Evolutionary conservation across 2,329 filamentous ascomycete genomes (phyloP).

Genomic region (Aureobasidium melanogenum): DNA sequence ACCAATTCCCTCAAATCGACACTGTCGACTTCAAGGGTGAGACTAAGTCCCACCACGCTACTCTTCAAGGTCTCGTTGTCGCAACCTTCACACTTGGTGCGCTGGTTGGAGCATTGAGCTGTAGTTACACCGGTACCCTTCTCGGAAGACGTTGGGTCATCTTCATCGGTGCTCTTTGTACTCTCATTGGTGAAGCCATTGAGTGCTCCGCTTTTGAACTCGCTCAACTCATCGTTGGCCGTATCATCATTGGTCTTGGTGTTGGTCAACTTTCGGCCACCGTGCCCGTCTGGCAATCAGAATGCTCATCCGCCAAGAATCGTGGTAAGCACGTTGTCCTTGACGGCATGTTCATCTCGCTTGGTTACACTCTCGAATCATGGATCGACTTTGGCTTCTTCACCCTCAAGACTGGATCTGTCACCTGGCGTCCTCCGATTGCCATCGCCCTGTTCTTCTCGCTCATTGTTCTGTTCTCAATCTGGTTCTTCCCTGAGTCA

Average conservation of each 20-base stretch:
- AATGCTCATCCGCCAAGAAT: constrained; percentile 31
- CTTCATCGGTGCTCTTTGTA: constrained; percentile 31
- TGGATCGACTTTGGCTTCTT: constrained; percentile 41
- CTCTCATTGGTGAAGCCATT: constrained; percentile 36
- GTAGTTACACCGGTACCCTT: constrained; percentile 36
- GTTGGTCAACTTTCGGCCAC: constrained; percentile 36
- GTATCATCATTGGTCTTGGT: constrained; percentile 37
- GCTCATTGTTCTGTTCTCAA: constrained; percentile 21
- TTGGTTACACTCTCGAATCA: constrained; percentile 37
- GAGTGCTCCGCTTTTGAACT: constrained; percentile 38
- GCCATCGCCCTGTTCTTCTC: constrained; percentile 41
- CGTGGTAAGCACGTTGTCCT: constrained; percentile 33
- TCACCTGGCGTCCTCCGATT: constrained; percentile 37
- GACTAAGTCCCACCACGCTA: constrained; percentile 36
- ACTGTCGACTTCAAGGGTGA: constrained; percentile 32
- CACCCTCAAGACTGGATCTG: constrained; percentile 29
- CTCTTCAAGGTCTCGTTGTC: constrained; percentile 36
- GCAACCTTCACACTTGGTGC: constrained; percentile 39
- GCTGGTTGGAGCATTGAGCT: constrained; percentile 38
- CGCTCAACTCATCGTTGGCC: constrained; percentile 38
- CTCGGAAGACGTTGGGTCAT: constrained; percentile 39
- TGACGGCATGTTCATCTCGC: constrained; percentile 39
- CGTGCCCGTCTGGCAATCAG: constrained; percentile 40
- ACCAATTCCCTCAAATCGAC: constrained; percentile 42
- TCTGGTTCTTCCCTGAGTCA: constrained; percentile 31